These are phyloP conservation scores for Brassica nigra DNA, from an alignment of 345 rosid genomes.

Conservation along the genomic window DNA sequence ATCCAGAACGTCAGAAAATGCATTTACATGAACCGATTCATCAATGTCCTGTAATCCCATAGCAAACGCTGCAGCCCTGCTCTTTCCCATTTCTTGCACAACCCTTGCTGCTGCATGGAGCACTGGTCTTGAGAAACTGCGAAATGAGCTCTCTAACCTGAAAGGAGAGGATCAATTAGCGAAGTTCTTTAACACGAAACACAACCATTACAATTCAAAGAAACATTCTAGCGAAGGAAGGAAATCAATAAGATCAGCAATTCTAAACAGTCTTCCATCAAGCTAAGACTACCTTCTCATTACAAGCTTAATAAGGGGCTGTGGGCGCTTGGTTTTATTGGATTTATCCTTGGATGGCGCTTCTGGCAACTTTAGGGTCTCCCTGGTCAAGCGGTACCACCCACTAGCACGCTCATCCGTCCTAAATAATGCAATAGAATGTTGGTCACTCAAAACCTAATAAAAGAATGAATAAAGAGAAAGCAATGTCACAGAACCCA, in stretches of 20 bases:
- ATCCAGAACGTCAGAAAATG: constrained; percentile 60
- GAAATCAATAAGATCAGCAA: constrained; percentile 19
- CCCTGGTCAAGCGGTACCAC: constrained; percentile 98
- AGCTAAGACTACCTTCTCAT: constrained; percentile 80
- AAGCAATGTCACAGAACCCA: constrained; percentile 18
- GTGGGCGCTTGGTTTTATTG: constrained; percentile 90
- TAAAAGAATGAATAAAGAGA: constrained; percentile 23
- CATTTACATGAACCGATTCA: constrained; percentile 75
- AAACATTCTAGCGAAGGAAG: constrained; percentile 19
- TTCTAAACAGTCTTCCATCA: constrained; percentile 16
- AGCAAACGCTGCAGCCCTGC: constrained; percentile 96
- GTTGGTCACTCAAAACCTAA: constrained; percentile 19
- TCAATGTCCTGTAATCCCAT: constrained; percentile 90
- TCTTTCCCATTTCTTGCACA: constrained; percentile 98
- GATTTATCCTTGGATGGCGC: constrained; percentile 91
- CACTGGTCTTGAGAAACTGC: constrained; percentile 98
- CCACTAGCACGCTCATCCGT: constrained; percentile 96
- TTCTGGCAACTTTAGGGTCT: constrained; percentile 93
- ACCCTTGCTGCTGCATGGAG: constrained; percentile 99
- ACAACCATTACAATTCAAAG: constrained; percentile 23
- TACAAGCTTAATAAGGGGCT: constrained; percentile 91
- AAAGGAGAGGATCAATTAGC: constrained; percentile 17
- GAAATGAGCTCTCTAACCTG: constrained; percentile 98
- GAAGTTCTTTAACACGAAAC: constrained; percentile 15
- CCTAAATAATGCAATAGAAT: constrained; percentile 47